Conservation (phyloP, 768 basidiomycete species). For the Boletus bicolor region DNA sequence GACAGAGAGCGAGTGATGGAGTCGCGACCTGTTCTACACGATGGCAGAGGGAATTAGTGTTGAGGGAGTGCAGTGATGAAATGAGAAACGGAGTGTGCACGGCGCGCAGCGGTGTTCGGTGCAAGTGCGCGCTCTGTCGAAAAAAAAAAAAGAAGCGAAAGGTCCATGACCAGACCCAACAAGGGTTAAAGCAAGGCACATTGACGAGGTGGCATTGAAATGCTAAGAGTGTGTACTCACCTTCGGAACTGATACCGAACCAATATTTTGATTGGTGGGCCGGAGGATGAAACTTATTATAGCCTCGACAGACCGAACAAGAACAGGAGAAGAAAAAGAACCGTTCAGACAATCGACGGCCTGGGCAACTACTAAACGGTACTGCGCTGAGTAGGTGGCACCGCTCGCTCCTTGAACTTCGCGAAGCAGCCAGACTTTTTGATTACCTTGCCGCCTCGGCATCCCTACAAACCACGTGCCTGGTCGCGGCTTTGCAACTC, state of each 20-base stretch:
- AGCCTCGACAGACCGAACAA: background rate
- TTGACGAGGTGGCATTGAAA: background rate
- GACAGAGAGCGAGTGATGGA: no score
- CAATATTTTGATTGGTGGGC: background rate
- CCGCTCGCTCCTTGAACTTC: background rate
- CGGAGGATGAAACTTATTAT: no score
- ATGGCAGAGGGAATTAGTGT: background rate
- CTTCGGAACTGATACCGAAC: background rate
- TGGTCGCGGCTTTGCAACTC: no score
- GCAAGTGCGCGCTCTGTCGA: background rate
- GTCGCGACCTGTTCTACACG: background rate
- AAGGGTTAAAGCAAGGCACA: background rate
- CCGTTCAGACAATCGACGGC: background rate
- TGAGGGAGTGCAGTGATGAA: background rate
- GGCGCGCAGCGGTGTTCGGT: background rate
- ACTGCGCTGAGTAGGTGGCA: background rate
- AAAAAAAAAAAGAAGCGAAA: background rate
- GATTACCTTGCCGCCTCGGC: background rate
- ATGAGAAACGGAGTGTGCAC: background rate
- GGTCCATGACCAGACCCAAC: background rate
- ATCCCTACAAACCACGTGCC: background rate
- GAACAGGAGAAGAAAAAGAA: background rate
- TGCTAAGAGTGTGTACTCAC: background rate
- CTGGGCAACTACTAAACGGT: no score
- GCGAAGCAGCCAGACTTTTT: background rate